These are phyloP conservation scores for Porcisia hertigi DNA, from an alignment of 208 protist genomes.

Conservation along the genomic window DNA sequence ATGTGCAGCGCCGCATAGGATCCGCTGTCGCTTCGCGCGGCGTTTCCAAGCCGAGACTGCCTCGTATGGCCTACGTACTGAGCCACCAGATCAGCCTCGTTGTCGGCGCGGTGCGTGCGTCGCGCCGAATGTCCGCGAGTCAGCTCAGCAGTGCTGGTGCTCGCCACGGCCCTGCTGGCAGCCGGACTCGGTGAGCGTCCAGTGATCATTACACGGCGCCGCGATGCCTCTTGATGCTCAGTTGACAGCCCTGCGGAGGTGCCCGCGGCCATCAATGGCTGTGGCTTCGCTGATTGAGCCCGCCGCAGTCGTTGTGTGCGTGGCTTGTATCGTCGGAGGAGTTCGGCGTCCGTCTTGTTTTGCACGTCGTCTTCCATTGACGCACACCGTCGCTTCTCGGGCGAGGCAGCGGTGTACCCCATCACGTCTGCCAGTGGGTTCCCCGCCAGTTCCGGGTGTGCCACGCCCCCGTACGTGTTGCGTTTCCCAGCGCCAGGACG, in stretches of 20 bases:
- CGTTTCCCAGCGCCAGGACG: neutral
- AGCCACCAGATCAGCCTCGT: neutral
- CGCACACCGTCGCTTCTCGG: conserved; percentile 4
- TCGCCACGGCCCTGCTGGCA: neutral
- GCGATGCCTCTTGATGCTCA: neutral
- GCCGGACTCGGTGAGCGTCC: neutral
- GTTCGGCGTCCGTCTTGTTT: conserved; percentile 9
- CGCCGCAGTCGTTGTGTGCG: conserved; percentile 2
- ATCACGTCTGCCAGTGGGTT: conserved; percentile 9
- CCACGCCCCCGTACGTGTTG: conserved; percentile 17
- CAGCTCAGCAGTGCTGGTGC: neutral
- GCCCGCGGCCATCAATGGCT: neutral
- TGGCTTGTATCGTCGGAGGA: conserved; percentile 37
- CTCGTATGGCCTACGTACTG: neutral
- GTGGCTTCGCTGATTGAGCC: neutral
- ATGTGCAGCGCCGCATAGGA: conserved; percentile 26
- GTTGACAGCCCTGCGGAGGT: neutral
- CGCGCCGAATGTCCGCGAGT: neutral
- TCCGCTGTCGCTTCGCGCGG: neutral
- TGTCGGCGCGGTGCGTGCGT: neutral
- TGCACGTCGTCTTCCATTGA: neutral
- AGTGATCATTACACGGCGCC: neutral
- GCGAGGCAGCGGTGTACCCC: conserved; percentile 4
- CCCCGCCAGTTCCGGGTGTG: conserved; percentile 11
- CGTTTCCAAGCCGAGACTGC: neutral